These are phyloP conservation scores for Zygosaccharomyces sapae DNA, from an alignment of 1,139 yeast genomes.

Conservation along the genomic window DNA sequence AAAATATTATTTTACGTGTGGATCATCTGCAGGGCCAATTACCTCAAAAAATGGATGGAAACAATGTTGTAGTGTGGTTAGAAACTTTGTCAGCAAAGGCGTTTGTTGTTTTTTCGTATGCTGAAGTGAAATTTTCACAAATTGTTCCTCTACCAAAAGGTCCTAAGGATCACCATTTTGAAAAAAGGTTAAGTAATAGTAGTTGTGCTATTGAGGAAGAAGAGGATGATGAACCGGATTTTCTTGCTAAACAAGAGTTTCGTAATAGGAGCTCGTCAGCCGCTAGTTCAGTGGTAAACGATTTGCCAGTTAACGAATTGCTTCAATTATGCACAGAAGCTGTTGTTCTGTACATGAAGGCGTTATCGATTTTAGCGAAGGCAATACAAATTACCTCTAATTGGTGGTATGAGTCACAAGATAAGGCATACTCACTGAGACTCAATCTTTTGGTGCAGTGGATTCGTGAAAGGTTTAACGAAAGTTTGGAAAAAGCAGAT, in stretches of 20 bases:
- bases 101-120: constrained; percentile 81
- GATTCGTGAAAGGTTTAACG: constrained; percentile 86
- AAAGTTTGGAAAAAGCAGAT: constrained; percentile 84
- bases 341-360: constrained; percentile 74
- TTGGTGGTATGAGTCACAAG: constrained; percentile 73
- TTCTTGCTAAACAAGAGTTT: constrained; percentile 2
- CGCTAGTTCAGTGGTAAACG: constrained; percentile 34
- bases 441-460: constrained; percentile 85
- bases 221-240: constrained; percentile 16
- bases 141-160: constrained; percentile 75
- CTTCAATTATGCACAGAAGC: constrained; percentile 51
- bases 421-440: constrained; percentile 41
- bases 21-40: constrained; percentile 21
- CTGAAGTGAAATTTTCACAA: constrained; percentile 86
- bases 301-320: constrained; percentile 44
- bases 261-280: constrained; percentile 14
- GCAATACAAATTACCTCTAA: constrained; percentile 82
- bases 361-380: constrained; percentile 71
- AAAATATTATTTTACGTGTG: constrained; percentile 36
- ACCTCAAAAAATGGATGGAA: constrained; percentile 19
- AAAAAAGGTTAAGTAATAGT: constrained; percentile 29
- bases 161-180: constrained; percentile 27
- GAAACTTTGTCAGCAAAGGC: constrained; percentile 85
- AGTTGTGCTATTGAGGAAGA: constrained; percentile 29
- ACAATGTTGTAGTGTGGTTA: constrained; percentile 45